Conservation (phyloP, 805 yeast genomes). For the Candida suzukii region DNA sequence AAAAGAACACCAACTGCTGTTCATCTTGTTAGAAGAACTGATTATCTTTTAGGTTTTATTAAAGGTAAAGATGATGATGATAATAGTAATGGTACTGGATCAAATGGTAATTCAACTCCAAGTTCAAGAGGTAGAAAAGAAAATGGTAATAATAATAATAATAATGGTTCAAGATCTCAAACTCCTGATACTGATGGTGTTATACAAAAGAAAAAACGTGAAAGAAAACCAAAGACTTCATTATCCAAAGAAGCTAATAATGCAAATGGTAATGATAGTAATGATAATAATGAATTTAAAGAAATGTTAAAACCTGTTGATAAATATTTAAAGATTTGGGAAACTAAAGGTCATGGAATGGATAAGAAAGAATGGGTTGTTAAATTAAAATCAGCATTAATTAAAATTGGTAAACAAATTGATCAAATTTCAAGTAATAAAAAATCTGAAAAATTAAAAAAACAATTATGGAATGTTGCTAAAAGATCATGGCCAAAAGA, state of each 20-base stretch:
- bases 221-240: neutral
- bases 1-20: slow-evolving; percentile 88
- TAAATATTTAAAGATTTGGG: slow-evolving; percentile 22
- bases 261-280: neutral
- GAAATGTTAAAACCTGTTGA: slow-evolving; percentile 19
- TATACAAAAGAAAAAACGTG: neutral
- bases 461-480: slow-evolving; percentile 24
- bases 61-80: slow-evolving; percentile 32
- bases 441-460: slow-evolving; percentile 12
- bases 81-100: slow-evolving; percentile 2
- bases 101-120: slow-evolving; percentile 1
- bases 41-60: slow-evolving; percentile 69
- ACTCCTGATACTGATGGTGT: slow-evolving; percentile 1
- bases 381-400: slow-evolving; percentile 19
- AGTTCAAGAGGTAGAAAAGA: too few species aligned
- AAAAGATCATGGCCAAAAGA: slow-evolving; percentile 27
- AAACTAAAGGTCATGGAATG: slow-evolving; percentile 23
- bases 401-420: slow-evolving; percentile 24
- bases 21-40: slow-evolving; percentile 87
- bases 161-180: slow-evolving; percentile 1
- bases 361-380: slow-evolving; percentile 25
- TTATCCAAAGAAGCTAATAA: neutral
- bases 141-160: slow-evolving; percentile 2
- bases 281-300: neutral
- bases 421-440: slow-evolving; percentile 14